Percentiles rank a stretch among this genome's conserved stretches.
Conservation (phyloP, 2,329 filamentous ascomycete genomes). For the Penicillium capsulatum region DNA sequence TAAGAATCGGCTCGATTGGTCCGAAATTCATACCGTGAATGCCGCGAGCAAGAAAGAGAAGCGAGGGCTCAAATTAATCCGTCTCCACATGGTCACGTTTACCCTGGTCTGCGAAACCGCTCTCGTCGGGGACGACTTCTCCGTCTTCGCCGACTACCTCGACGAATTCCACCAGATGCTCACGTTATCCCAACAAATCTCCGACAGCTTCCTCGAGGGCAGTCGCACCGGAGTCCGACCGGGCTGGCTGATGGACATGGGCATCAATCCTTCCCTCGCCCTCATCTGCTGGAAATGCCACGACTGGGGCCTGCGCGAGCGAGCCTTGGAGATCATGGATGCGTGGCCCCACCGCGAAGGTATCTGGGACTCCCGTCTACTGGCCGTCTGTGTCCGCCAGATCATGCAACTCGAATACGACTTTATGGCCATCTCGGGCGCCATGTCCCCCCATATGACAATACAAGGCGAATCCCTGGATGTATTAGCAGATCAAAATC, state of each 20-base stretch:
- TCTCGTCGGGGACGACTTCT: conserved; percentile 6
- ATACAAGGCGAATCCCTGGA: not conserved
- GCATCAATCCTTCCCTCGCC: conserved; percentile 31
- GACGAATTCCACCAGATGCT: conserved; percentile 7
- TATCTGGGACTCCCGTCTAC: conserved; percentile 33
- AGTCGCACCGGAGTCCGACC: conserved; percentile 3
- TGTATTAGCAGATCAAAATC: not conserved
- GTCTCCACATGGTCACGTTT: conserved; percentile 10
- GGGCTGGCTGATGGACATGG: conserved; percentile 26
- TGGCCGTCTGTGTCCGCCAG: conserved; percentile 27
- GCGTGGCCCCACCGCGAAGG: conserved; percentile 33
- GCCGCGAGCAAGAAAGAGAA: conserved; percentile 4
- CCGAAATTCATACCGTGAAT: not conserved
- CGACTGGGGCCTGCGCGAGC: conserved; percentile 20
- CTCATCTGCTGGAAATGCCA: conserved; percentile 32
- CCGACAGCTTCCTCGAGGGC: conserved; percentile 5
- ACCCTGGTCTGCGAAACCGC: conserved; percentile 8
- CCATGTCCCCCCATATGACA: not conserved
- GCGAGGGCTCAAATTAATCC: conserved; percentile 16
- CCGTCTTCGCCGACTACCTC: conserved; percentile 5
- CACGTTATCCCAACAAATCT: conserved; percentile 1
- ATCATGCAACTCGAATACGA: conserved; percentile 22
- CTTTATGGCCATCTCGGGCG: not conserved
- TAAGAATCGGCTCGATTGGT: not conserved
- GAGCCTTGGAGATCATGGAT: conserved; percentile 27